Base-by-base conservation (phyloP, 352 stramenopile species). In the Phytophthora tubulina region DNA sequence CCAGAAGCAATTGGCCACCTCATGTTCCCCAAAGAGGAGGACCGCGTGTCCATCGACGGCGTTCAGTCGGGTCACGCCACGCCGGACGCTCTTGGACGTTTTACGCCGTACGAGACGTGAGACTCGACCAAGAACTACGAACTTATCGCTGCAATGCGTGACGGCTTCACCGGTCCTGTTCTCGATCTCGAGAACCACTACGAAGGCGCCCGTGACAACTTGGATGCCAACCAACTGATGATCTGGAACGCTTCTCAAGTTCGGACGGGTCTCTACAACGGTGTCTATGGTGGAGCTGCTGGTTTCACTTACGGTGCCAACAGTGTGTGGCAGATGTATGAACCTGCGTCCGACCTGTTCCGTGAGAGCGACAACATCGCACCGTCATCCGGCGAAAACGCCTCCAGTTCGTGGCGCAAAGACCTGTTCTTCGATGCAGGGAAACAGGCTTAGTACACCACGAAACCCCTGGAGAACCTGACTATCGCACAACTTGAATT, bases 81-180 rank as follows among this genome's bases (percentile, higher is more conserved):
- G 0, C 56, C 50, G 1, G 57, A 68, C 13, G 10, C 42, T n/a
- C 42, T 39, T 8, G 39, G 44, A 3, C 21, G 38, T 11, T 58
- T 67, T 31, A 67, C 45, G 5, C 46, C 48, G 11, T 55, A 55
- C 31, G 30, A 55, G 11, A 55, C 48, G 10, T 76, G 49, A 32
- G 69, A 76, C 38, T 76, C 69, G n/a, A 71, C 61, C n/a, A 72
- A 76, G 51, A 76, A 76, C 69, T 76, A 76, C 38, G 63, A 76
- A 44, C 27, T 42, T 14, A 72, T 76, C 14, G 62, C 55, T 13
- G 51, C 50, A 27, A 76, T 76, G 63, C 63, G 69, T 6, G 69
- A 76, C 21, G n/a, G 27, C 7, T 72, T 76, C 63, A 72, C 56
- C 0, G 69, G 56, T 0, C 63, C 63, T 0, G 63, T 76, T 0